These are phyloP conservation scores for Termitomyces sp. DNA, from an alignment of 768 basidiomycete species.

Conservation along the genomic window DNA sequence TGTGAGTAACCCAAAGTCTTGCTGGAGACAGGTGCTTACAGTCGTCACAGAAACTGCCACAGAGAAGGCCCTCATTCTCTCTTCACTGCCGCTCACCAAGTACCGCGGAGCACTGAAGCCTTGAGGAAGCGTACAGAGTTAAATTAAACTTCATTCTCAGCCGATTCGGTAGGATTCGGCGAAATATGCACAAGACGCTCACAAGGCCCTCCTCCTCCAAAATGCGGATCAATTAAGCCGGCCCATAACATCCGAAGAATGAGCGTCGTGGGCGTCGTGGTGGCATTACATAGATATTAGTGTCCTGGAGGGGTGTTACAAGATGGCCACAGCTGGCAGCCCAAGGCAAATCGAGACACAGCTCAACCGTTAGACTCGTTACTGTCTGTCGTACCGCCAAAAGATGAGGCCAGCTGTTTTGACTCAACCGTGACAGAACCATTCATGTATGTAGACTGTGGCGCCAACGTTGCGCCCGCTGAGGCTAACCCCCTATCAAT, in stretches of 20 bases:
- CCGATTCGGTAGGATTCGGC: background rate
- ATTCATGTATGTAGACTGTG: background rate
- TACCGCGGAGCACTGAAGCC: background rate
- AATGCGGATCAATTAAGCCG: background rate
- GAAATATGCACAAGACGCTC: background rate
- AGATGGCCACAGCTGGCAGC: background rate
- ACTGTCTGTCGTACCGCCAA: no score
- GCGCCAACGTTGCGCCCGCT: background rate
- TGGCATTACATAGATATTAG: no score
- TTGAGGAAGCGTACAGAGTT: background rate
- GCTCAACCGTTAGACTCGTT: no score
- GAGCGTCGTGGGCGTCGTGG: no score
- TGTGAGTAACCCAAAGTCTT: background rate
- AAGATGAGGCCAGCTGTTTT: no score
- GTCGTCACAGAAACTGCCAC: slow-evolving; percentile 2
- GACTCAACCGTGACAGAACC: background rate
- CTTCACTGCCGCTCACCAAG: background rate
- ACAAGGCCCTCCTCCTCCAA: background rate
- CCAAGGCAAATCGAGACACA: background rate
- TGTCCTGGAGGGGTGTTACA: no score
- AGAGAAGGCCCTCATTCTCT: background rate
- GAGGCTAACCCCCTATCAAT: background rate
- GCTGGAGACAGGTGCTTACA: slow-evolving; percentile 26
- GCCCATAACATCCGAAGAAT: background rate
- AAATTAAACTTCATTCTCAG: background rate